Evolutionary conservation across 1,139 yeast species (phyloP), one percentile per base, ranked within the genome.

Genomic region (Yamadazyma buinensis): DNA sequence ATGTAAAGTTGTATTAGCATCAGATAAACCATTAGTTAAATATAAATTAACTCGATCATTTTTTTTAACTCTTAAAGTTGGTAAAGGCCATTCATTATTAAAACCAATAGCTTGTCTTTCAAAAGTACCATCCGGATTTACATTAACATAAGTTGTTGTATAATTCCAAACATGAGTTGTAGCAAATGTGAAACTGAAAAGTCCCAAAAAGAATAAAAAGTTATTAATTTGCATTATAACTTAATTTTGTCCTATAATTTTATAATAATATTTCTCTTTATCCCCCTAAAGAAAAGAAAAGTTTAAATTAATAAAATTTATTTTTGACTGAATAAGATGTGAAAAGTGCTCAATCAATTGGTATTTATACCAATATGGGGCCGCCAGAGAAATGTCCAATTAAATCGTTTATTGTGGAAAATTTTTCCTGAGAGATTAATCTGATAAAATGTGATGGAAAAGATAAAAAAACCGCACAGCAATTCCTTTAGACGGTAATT

Each of bases 1-100:
- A 58, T 84, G 94, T 35, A 84, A 57, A 6, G 87, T 73, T 6
- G 88, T 78, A 47, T 77, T 70, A 29, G 61, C 51, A 40, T 71
- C 72, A 12, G 55, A 64, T 36, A 84, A 64, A 3, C 75, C 77
- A 52, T 84, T 84, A 19, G 71, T 73, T 43, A 82, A 66, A 43
- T 75, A 72, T 28, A 84, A 49, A 37, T 72, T 60, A 9, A 84
- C 71, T 15, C 82, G 61, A 48, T 84, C 92, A 36, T 83, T 78
- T 41, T 70, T 72, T 40, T 72, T 64, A n/a, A 78, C 80, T 40
- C 80, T 73, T 24, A 84, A 72, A 23, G 72, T 72, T 5, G 94
- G 94, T 35, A 80, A 64, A 7, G 94, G 94, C 87, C 88, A 83
- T 28, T 75, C 54, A 28, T 77, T 79, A 51, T 84, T 81, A 51